Conservation (phyloP, 352 stramenopile genomes). For the Blastocystis sp. region DNA sequence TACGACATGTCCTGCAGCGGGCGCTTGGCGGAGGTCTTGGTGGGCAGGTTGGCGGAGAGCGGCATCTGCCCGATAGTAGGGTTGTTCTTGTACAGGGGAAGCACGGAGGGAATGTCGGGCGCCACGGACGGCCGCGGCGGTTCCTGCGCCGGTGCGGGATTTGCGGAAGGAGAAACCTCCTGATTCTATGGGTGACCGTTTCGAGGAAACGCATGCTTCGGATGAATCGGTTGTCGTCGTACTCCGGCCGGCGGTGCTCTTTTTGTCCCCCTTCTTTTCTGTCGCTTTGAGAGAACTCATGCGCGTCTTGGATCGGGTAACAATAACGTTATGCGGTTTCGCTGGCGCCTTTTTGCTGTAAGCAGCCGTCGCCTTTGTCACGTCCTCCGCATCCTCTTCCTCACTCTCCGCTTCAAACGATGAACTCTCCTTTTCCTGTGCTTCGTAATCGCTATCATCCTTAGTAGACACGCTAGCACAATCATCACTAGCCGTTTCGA, state of each 20-base stretch:
- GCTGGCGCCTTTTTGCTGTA: background rate
- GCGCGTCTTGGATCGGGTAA: conserved; percentile 24
- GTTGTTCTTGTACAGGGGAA: conserved; percentile 6
- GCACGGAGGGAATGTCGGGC: conserved; percentile 28
- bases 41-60: background rate
- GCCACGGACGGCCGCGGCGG: background rate
- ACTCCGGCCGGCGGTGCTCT: background rate
- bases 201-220: too few relatives aligned
- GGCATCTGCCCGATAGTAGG: conserved; percentile 23
- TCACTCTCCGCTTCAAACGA: background rate
- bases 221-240: background rate
- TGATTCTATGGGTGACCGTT: background rate
- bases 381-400: background rate
- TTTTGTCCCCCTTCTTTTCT: background rate
- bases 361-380: background rate
- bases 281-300: background rate
- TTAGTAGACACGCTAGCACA: background rate
- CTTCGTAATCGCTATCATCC: conserved; percentile 44
- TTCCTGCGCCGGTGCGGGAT: background rate
- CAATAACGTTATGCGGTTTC: background rate
- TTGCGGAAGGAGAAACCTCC: background rate
- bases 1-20: conserved; percentile 43
- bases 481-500: background rate
- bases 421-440: conserved; percentile 6
- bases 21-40: background rate